A percentile compares a stretch with the other conserved stretches of the same genome.
Evolutionary conservation across 2,329 filamentous ascomycete species (phyloP).

Genomic region (Trichoderma citrinoviride): DNA sequence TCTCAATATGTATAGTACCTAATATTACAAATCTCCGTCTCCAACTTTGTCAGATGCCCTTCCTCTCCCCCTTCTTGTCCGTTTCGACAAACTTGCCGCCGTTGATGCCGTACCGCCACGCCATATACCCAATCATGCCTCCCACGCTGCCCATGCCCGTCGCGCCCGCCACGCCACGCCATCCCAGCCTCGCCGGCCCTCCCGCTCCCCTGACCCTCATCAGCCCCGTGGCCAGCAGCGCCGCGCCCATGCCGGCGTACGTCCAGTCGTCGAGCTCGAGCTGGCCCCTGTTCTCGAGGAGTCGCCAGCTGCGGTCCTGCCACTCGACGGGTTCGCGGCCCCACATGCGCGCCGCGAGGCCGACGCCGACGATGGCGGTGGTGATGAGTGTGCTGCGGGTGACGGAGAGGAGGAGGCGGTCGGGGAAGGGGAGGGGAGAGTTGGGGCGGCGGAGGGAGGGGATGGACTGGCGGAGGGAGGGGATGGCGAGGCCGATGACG

Average conservation of each 20-base stretch:
- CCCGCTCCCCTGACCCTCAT: constrained; percentile 28
- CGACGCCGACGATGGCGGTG: constrained; percentile 43
- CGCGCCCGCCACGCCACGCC: constrained; percentile 44
- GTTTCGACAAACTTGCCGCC: constrained; percentile 40
- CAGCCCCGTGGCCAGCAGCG: constrained; percentile 35
- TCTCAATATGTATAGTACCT: not conserved
- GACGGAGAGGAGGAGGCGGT: constrained; percentile 44
- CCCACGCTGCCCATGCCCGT: constrained; percentile 48
- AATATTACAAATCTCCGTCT: not conserved
- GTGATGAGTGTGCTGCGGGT: constrained; percentile 47
- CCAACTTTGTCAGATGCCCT: constrained; percentile 7
- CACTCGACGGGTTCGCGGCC: constrained; percentile 60
- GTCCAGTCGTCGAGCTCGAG: constrained; percentile 56
- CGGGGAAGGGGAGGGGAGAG: constrained; percentile 29
- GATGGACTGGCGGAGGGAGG: constrained; percentile 34
- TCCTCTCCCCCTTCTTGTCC: constrained; percentile 25
- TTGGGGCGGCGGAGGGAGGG: constrained; percentile 30
- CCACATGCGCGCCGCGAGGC: constrained; percentile 50
- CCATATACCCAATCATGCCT: constrained; percentile 49
- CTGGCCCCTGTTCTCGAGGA: constrained; percentile 58
- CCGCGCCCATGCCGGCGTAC: constrained; percentile 42
- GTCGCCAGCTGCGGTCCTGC: constrained; percentile 61
- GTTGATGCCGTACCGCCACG: constrained; percentile 50
- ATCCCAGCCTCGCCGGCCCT: constrained; percentile 31
- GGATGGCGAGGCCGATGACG: constrained; percentile 45